A percentile compares a stretch with the other conserved stretches of the same genome.
Evolutionary conservation across 2,329 filamentous ascomycete species (phyloP).

Genomic region (Fusarium sp.): DNA sequence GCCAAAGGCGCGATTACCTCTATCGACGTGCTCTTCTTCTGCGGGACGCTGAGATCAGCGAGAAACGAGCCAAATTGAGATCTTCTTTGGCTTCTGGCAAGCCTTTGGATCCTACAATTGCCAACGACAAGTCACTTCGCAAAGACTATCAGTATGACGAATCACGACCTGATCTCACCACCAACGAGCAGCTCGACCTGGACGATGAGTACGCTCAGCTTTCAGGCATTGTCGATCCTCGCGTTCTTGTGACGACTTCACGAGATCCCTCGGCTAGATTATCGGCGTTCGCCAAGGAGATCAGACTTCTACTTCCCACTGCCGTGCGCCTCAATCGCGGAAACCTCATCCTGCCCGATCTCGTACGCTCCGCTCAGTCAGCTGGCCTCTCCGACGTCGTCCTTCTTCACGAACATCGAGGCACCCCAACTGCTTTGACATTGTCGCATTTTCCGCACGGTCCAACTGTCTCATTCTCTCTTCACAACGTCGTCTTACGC

Average conservation of each 20-base stretch:
- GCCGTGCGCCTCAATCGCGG: conserved; percentile 90
- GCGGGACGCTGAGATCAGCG: conserved; percentile 89
- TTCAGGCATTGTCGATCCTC: conserved; percentile 89
- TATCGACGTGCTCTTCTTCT: conserved; percentile 88
- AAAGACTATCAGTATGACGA: conserved; percentile 96
- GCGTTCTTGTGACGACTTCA: conserved; percentile 89
- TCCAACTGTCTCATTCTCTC: conserved; percentile 79
- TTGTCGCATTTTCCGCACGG: conserved; percentile 89
- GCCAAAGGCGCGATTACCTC: conserved; percentile 66
- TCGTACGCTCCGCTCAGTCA: conserved; percentile 82
- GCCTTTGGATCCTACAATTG: conserved; percentile 80
- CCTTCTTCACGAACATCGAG: conserved; percentile 89
- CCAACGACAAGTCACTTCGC: conserved; percentile 83
- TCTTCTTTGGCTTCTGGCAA: conserved; percentile 89
- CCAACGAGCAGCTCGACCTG: conserved; percentile 74
- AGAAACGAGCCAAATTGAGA: conserved; percentile 88
- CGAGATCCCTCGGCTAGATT: conserved; percentile 86
- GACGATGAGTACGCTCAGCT: conserved; percentile 92
- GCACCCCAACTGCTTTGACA: conserved; percentile 88
- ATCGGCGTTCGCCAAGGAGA: conserved; percentile 91
- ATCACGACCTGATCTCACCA: conserved; percentile 71
- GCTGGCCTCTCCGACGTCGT: conserved; percentile 85
- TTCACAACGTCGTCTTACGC: conserved; percentile 91
- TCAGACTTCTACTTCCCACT: conserved; percentile 83
- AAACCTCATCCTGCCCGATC: conserved; percentile 84